Base-by-base conservation (phyloP, 179 eudicot species). In the Pouteria campechiana region DNA sequence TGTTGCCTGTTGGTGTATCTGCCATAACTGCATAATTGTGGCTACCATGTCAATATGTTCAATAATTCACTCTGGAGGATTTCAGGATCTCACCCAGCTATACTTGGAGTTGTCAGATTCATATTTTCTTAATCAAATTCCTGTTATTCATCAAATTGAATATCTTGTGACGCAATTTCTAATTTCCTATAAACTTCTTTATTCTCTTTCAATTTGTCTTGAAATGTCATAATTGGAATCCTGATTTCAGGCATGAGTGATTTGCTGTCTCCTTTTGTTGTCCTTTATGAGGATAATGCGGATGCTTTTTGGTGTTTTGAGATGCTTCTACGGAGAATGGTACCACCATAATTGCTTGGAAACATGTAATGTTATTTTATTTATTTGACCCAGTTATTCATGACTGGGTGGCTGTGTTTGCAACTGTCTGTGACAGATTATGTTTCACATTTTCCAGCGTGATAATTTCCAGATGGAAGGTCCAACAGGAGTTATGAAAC, bases 301-400 rank as follows among this genome's bases (percentile, higher is more conserved):
- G 98, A 90, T 74, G 98, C 98, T 38, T 90, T 90, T 69, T 90
- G 98, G 98, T 82, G 98, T 73, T 90, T 90, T 61, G 98, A 90
- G 73, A 90, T 79, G 95, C 96, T 90, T 72, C 55, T 90, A 52
- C 78, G 96, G 57, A 81, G 98, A 79, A 79, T 77, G 83, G 98
- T 90, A 60, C 37, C 49, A 38, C 46, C 42, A n/a, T n/a, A n/a
- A n/a, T n/a, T n/a, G n/a, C n/a, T n/a, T n/a, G n/a, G n/a, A 15
- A 36, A 37, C 33, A 15, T 57, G 17, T 41, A 18, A 33, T 3
- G 19, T 13, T 32, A 45, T 24, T 46, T 47, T 20, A 37, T 32
- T 61, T 54, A 14, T 41, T 33, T 41, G 38, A 1, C 2, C n/a
- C 6, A 20, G 4, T 6, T 10, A 12, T 33, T 24, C 50, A 17